Percentiles rank a stretch among this genome's conserved stretches.
Evolutionary conservation across 2,329 filamentous ascomycete species (phyloP).

Genomic region (Aspergillus ustus): DNA sequence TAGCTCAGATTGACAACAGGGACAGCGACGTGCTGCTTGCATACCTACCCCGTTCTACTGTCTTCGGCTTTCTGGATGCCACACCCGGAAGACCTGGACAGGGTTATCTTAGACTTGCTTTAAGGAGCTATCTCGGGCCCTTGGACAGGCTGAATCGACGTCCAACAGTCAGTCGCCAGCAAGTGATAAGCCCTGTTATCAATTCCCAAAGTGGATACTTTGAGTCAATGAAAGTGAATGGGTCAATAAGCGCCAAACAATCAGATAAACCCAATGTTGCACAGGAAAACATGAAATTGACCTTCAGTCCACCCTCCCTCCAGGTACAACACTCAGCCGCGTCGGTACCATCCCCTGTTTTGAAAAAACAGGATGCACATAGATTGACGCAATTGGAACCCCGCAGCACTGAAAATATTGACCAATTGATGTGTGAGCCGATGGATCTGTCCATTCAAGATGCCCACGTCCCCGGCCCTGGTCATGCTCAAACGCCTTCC

Average conservation of each 20-base stretch:
- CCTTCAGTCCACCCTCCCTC: background rate
- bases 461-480: background rate
- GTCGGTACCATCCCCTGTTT: background rate
- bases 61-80: constrained; percentile 33
- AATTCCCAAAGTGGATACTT: background rate
- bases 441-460: background rate
- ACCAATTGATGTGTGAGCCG: background rate
- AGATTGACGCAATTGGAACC: background rate
- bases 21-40: constrained; percentile 31
- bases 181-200: background rate
- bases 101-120: constrained; percentile 28
- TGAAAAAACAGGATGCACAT: background rate
- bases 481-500: background rate
- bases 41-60: constrained; percentile 32
- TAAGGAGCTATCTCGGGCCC: constrained; percentile 21
- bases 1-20: constrained; percentile 29
- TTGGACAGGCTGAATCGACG: constrained; percentile 1
- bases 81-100: background rate
- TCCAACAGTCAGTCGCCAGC: background rate
- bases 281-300: background rate
- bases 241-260: background rate
- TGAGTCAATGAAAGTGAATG: background rate
- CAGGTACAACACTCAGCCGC: background rate
- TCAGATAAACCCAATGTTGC: background rate
- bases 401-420: background rate